A percentile compares a stretch with the other conserved stretches of the same genome.
Evolutionary conservation across 805 yeast genomes (phyloP).

Genomic region (Starmerella riodocensis): DNA sequence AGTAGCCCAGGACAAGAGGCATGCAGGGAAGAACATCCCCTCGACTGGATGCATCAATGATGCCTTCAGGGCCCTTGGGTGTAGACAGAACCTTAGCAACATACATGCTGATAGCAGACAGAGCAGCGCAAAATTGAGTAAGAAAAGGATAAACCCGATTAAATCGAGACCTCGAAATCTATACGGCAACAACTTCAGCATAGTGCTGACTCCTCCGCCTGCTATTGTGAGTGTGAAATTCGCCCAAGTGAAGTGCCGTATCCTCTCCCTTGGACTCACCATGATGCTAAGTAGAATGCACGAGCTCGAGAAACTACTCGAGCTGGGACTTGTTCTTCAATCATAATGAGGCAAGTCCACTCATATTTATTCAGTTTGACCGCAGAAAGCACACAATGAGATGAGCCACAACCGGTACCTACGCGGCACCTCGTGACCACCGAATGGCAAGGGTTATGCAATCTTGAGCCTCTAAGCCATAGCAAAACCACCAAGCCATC

Average conservation of each 20-base stretch:
- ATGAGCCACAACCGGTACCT: too few species aligned
- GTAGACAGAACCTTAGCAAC: background rate
- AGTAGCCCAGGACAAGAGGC: slow-evolving; percentile 1
- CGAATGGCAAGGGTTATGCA: too few species aligned
- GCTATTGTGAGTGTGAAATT: background rate
- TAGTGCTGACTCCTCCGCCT: background rate
- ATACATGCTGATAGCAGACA: background rate
- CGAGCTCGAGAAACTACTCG: too few species aligned
- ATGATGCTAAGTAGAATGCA: background rate
- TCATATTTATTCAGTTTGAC: too few species aligned
- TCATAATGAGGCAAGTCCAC: too few species aligned
- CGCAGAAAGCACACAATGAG: too few species aligned
- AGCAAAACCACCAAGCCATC: too few species aligned
- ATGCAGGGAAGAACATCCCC: background rate
- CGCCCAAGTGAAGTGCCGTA: background rate
- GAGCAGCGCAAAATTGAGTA: background rate
- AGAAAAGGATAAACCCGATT: background rate
- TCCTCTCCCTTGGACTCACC: background rate
- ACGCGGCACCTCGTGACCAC: too few species aligned
- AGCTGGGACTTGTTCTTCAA: background rate
- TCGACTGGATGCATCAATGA: background rate
- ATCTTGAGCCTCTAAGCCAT: too few species aligned
- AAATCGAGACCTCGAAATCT: background rate
- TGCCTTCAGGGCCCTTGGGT: background rate
- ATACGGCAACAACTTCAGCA: background rate